Evolutionary conservation across 2,329 filamentous ascomycete species (phyloP).

Genomic region (Pseudogymnoascus pannorum): DNA sequence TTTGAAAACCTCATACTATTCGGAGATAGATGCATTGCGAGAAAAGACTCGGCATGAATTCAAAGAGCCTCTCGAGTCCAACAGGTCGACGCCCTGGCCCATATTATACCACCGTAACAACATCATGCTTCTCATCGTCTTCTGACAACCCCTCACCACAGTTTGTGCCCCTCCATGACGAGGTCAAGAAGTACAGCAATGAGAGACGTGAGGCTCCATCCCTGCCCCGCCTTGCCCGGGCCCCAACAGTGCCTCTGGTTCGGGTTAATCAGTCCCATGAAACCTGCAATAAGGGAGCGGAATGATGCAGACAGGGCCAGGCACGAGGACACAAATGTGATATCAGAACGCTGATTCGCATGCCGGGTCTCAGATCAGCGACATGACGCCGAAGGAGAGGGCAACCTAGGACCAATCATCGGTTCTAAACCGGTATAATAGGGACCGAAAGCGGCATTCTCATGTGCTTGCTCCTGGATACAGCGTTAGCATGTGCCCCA

Average conservation of each 20-base stretch:
- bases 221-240: not conserved
- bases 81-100: not conserved
- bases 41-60: not conserved
- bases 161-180: not conserved
- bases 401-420: not conserved
- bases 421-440: not conserved
- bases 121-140: not conserved
- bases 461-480: not conserved
- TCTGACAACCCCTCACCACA: not conserved
- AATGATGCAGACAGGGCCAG: not conserved
- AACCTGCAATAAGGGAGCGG: not conserved
- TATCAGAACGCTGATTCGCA: not conserved
- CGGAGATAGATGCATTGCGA: not conserved
- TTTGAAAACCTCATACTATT: not conserved
- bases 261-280: not conserved
- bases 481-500: slow-evolving; percentile 3
- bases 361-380: not conserved
- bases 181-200: not conserved
- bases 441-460: not conserved
- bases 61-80: not conserved
- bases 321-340: slow-evolving; percentile 2
- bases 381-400: not conserved
- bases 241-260: not conserved
- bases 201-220: not conserved
- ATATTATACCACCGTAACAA: not conserved